Percentiles rank a stretch among this genome's conserved stretches.
Evolutionary conservation across 495 filamentous ascomycete species (phyloP).

Genomic region (Haplographium delicatum): DNA sequence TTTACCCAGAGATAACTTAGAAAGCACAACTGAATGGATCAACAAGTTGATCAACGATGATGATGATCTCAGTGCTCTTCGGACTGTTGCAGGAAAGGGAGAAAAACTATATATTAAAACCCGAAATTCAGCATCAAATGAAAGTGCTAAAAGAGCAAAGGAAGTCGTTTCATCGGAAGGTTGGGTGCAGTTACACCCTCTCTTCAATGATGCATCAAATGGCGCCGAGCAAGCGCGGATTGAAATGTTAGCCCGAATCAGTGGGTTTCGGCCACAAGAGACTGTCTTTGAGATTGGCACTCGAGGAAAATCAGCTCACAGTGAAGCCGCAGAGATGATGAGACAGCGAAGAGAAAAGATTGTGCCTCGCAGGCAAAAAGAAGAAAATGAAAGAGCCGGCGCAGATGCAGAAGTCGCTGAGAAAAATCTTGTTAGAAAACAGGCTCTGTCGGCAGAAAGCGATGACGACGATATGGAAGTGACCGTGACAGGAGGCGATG

Average conservation of each 20-base stretch:
- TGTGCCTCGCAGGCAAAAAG: constrained; percentile 33
- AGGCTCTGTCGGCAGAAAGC: constrained; percentile 30
- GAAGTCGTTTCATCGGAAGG: constrained; percentile 61
- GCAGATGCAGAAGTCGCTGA: constrained; percentile 29
- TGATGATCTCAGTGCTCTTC: constrained; percentile 64
- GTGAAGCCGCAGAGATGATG: constrained; percentile 76
- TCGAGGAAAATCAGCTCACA: constrained; percentile 52
- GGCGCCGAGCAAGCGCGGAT: constrained; percentile 64
- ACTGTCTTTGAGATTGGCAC: constrained; percentile 92
- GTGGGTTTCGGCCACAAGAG: constrained; percentile 80
- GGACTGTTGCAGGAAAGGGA: constrained; percentile 72
- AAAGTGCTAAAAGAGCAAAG: constrained; percentile 81
- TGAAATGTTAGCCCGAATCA: constrained; percentile 79
- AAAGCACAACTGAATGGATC: constrained; percentile 70
- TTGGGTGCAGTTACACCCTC: constrained; percentile 64
- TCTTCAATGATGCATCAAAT: constrained; percentile 67
- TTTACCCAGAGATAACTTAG: constrained; percentile 62
- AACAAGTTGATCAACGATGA: constrained; percentile 70
- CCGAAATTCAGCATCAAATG: constrained; percentile 76
- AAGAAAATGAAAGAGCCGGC: constrained; percentile 29
- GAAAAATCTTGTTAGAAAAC: constrained; percentile 27
- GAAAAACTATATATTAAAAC: constrained; percentile 90
- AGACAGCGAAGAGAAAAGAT: constrained; percentile 60
- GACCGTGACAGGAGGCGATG: constrained; percentile 25
- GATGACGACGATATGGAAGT: constrained; percentile 40